Percentiles rank a stretch among this genome's conserved stretches.
Conservation (phyloP, 192 early-diverging fungal species). For the Linderina pennispora region DNA sequence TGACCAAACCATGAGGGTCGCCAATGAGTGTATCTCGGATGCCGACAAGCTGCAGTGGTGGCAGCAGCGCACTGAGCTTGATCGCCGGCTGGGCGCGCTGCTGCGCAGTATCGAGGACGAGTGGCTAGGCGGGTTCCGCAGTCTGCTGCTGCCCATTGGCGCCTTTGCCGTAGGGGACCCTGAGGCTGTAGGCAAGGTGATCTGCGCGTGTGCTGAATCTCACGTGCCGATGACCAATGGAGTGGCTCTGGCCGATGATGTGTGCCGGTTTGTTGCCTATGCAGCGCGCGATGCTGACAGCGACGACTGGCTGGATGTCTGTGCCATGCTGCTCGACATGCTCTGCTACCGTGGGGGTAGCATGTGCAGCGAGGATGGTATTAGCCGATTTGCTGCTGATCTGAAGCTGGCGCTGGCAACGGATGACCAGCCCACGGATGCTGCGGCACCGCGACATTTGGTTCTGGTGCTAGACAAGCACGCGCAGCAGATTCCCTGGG, state of each 20-base stretch:
- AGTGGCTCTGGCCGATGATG: conserved; percentile 12
- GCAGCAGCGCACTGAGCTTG: conserved; percentile 62
- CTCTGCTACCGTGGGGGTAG: conserved; percentile 58
- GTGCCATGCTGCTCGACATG: conserved; percentile 36
- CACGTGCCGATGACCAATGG: conserved; percentile 19
- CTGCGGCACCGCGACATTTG: conserved; percentile 50
- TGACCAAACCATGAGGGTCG: conserved; percentile 59
- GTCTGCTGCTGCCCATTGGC: conserved; percentile 21
- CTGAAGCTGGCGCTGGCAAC: no score
- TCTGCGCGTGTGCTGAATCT: no score
- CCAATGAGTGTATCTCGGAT: conserved; percentile 42
- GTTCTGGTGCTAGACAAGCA: conserved; percentile 85
- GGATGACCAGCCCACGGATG: no score
- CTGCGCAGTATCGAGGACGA: conserved; percentile 61
- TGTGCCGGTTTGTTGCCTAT: conserved; percentile 51
- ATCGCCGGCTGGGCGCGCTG: conserved; percentile 58
- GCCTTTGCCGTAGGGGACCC: no score
- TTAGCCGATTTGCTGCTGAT: conserved; percentile 63
- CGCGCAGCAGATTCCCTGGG: conserved; percentile 83
- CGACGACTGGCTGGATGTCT: conserved; percentile 35
- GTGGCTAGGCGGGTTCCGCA: conserved; percentile 85
- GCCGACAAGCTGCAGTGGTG: conserved; percentile 80
- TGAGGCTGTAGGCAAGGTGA: no score
- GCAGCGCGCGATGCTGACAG: conserved; percentile 29
- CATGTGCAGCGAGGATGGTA: conserved; percentile 16